Evolutionary conservation across 371 early-diverging fungal genomes (phyloP), one percentile per base, ranked within the genome.

Genomic region (Zancudomyces culisetae): DNA sequence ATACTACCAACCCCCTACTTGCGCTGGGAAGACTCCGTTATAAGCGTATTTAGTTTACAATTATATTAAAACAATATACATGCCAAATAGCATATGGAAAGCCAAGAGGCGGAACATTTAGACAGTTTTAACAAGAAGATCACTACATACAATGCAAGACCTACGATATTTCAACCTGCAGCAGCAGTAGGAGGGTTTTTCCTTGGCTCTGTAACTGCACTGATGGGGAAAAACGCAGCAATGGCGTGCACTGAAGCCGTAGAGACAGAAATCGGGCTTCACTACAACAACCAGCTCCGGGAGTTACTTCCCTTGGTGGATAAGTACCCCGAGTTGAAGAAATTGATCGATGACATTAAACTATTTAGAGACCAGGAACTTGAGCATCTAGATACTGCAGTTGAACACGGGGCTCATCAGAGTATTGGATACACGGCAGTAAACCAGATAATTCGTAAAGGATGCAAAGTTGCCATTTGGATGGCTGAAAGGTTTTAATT

Each of bases 201-300:
- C 0, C 70, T 94, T 3, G 96, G 96, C 19, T 81, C 75, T 22
- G 80, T 77, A 2, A 88, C 96, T 0, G 96, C 93, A 3, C 46
- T 87, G 52, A 56, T 95, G 60, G 96, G 96, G 15, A 82, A 85
- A 57, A 85, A 88, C 53, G 90, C 91, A 3, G 93, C 94, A 23
- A 96, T 96, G 96, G 88, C 91, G 1, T 93, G 93, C 65, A 96
- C 97, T 0, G 97, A 96, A 59, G 96, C 96, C 0, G 97, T 94
- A 18, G 97, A 96, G 66, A 90, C 93, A 0, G 87, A 85, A 18
- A 94, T 96, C 65, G 95, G 95, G n/a, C 69, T 80, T 41, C 96
- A 96, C 59, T 96, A 96, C 62, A 88, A 95, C 60, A 90, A 92
- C 76, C 81, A 75, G 53, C 67, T 60, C 2, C 24, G 58, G 1